These are phyloP conservation scores for Novakomyces olei DNA, from an alignment of 805 yeast species.

Conservation along the genomic window DNA sequence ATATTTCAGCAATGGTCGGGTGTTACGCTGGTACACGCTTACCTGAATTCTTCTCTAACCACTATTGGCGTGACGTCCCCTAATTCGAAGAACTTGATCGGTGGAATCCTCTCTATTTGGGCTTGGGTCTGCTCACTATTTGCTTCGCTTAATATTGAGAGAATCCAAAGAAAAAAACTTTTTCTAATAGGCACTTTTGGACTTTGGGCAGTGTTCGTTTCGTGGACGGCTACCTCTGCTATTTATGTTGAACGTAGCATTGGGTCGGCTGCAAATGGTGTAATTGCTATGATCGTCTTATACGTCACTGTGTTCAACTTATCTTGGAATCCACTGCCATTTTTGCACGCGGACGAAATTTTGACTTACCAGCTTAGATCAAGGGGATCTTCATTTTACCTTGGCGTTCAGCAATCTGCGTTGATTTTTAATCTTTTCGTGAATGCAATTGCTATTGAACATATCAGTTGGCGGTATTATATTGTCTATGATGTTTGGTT, in stretches of 20 bases:
- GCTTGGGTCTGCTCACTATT: constrained; percentile 20
- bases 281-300: constrained; percentile 27
- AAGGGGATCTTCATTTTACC: constrained; percentile 17
- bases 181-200: constrained; percentile 16
- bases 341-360: constrained; percentile 20
- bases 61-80: constrained; percentile 30
- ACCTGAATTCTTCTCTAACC: constrained; percentile 26
- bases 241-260: constrained; percentile 22
- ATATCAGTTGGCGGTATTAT: constrained; percentile 24
- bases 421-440: constrained; percentile 15
- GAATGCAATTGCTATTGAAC: constrained; percentile 22
- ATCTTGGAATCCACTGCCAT: constrained; percentile 19
- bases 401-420: constrained; percentile 5
- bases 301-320: constrained; percentile 20
- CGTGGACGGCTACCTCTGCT: constrained; percentile 28
- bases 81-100: constrained; percentile 24
- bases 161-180: constrained; percentile 9
- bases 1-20: constrained; percentile 27
- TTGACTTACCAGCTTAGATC: constrained; percentile 15
- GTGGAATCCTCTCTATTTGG: constrained; percentile 29
- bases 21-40: constrained; percentile 31
- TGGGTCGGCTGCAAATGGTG: constrained; percentile 23
- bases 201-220: constrained; percentile 20
- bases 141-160: constrained; percentile 13
- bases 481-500: constrained; percentile 22